phyloP scores from a whole-genome alignment of 305 asterid genomes.

The Euphrasia arctica region DNA sequence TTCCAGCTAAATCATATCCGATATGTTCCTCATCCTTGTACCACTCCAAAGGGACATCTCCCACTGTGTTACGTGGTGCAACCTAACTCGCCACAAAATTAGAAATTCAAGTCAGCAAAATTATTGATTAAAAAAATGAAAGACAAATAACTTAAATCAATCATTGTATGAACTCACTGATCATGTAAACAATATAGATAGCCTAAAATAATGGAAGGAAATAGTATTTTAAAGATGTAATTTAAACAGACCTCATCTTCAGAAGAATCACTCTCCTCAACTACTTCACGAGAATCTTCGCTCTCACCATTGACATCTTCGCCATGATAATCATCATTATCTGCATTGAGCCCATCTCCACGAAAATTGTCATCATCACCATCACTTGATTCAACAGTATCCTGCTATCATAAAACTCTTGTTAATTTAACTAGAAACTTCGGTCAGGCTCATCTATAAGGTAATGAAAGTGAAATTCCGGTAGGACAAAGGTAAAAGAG shows the following conservation, averaged over 20 bases:
- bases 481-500: not conserved
- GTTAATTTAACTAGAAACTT: slow-evolving; percentile 1
- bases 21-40: slow-evolving; percentile 93
- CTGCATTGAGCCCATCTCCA: slow-evolving; percentile 30
- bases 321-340: slow-evolving; percentile 26
- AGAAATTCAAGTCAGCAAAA: slow-evolving; percentile 21
- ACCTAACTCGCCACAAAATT: slow-evolving; percentile 43
- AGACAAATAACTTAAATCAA: slow-evolving; percentile 8
- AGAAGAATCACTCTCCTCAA: slow-evolving; percentile 94
- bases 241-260: slow-evolving; percentile 85
- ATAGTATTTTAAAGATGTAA: slow-evolving; percentile 12
- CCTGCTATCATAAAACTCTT: slow-evolving; percentile 37
- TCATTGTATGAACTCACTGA: not conserved
- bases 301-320: slow-evolving; percentile 39
- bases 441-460: slow-evolving; percentile 1
- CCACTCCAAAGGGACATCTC: slow-evolving; percentile 85
- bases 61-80: slow-evolving; percentile 88
- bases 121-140: not conserved
- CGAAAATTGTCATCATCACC: slow-evolving; percentile 23
- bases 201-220: not conserved
- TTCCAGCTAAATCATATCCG: slow-evolving; percentile 86
- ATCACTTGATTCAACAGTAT: slow-evolving; percentile 33
- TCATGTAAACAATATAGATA: not conserved
- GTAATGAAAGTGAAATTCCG: not conserved
- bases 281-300: slow-evolving; percentile 49